Base-by-base conservation (phyloP, 352 stramenopile species). In the Globisporangium abappressorium region DNA sequence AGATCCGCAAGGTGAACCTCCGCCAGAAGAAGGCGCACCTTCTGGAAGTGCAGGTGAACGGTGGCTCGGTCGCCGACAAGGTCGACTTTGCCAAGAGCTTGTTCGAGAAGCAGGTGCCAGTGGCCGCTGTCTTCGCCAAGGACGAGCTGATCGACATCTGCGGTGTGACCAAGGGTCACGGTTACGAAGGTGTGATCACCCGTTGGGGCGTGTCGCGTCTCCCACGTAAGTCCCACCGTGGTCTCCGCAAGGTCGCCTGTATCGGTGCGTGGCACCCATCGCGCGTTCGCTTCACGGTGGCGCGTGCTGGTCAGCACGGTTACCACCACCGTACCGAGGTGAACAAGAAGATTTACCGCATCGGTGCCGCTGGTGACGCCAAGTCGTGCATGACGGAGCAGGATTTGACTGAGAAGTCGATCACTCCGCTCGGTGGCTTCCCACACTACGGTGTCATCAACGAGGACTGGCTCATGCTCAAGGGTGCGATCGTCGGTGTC, bases 291-390 rank as follows among this genome's bases (percentile, higher is more conserved):
- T 98, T 95, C 78, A 99, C 96, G 72, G 98, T 99, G 62, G 92
- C 98, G 67, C 98, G 98, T 87, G 97, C 98, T 70, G 98, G 98
- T 98, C 98, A 99, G 85, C 93, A 99, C 84, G 98, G 98, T 82
- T 99, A 99, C 94, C 98, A 99, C 86, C 98, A 99, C 92, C 97
- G 98, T 94, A 99, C 98, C 59, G 98, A 99, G 90, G 97, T 99
- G 74, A 99, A 99, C 97, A 99, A 99, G 91, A 99, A 99, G 94
- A 98, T 99, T 70, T 99, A 99, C 94, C 96, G 97, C 68, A 94
- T 99, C 60, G 98, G 98, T 82, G 89, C 85, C 53, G 80, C 84
- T 55, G 90, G 90, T 38, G 90, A 97, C 76, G 92, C 93, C 78
- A 98, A 98, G 77, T 98, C 89, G 80, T 97, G 87, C 84, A 97